Base-by-base conservation (phyloP, 73 alveolate species). In the Tetrahymena thermophila region DNA sequence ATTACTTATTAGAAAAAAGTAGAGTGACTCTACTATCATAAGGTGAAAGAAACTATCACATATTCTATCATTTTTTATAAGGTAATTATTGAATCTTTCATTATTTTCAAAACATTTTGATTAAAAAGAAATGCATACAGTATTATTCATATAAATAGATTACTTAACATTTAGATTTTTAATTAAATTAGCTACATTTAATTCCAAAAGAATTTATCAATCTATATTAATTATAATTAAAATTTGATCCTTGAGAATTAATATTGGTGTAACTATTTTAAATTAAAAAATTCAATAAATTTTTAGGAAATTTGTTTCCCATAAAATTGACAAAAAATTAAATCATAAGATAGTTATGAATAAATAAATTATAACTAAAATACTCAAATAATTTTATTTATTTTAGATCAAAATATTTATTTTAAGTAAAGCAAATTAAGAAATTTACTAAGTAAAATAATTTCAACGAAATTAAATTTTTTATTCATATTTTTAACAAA, bases 31-130 rank as follows among this genome's bases (percentile, higher is more conserved):
- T 98, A 23, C 93, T 89, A 19, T 93, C 94, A 17, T 40, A 83
- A 9, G 99, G 99, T 17, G 99, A 99, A 96, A 98, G 99, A 93
- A 99, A 97, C 96, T 99, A 98, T 89, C 99, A 99, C 94, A 97
- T 99, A 35, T 99, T 99, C 98, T 99, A 98, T 96, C 99, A 97
- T 94, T 95, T 97, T 56, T 94, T 97, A 93, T 97, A 98, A 95
- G 99, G 99, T 35, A 98, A 96, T 21, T 56, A 93, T 4, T 57
- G 44, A 0, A 97, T 97, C 19, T 83, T 58, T 23, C 96, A 96
- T 34, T n/a, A 57, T 57, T 94, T 93, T 56, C 94, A 96, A 1
- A 94, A 84, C 21, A 85, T 98, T 28, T 37, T 56, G 21, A 84
- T 34, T 34, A 40, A 94, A 35, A 96, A 93, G 35, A 94, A 95